Evolutionary conservation across 768 basidiomycete genomes (phyloP), one percentile per base, ranked within the genome.

Genomic region (Royoungia palumana): DNA sequence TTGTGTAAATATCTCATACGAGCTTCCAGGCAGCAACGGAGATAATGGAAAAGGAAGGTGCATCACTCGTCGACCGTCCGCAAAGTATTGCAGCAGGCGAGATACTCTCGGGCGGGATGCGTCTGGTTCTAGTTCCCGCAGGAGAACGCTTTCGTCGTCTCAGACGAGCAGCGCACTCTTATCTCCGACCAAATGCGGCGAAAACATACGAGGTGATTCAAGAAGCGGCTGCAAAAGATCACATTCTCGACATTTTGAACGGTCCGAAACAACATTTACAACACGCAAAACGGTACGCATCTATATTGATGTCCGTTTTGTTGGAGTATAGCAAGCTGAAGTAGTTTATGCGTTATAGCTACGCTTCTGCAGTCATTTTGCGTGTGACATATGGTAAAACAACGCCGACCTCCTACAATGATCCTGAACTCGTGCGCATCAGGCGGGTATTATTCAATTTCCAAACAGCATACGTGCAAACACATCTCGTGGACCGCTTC

Each of bases 1-100:
- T 35, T 13, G 17, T 22, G 9, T 20, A 13, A 27, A 24, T 5
- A 8, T 16, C 25, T 21, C 13, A 30, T 11, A 74, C 73, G 0
- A n/a, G 24, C 2, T 78, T 44, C 76, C 68, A 81, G 60, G 75
- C 75, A 5, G 80, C 80, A 0, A 68, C 76, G 0, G 78, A 82
- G 3, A 75, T 83, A 47, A 78, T 83, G 79, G 82, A 82, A 60
- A 77, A 78, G 39, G 76, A 81, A 55, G 79, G 81, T 0, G 75
- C 72, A 0, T 56, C 68, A 0, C 65, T 77, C 14, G 73, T 70
- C 0, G 81, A 83, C 53, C 65, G 82, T 27, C 81, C 81, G 9
- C 56, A 56, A 2, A 66, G 64, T 20, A 76, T 82, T 36, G 71
- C 82, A 0, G 81, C 73, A 0, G 75, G 75, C 1, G 80, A 82